These are phyloP conservation scores for Citrullus mucosospermus DNA, from an alignment of 306 rosid genomes.

Conservation along the genomic window DNA sequence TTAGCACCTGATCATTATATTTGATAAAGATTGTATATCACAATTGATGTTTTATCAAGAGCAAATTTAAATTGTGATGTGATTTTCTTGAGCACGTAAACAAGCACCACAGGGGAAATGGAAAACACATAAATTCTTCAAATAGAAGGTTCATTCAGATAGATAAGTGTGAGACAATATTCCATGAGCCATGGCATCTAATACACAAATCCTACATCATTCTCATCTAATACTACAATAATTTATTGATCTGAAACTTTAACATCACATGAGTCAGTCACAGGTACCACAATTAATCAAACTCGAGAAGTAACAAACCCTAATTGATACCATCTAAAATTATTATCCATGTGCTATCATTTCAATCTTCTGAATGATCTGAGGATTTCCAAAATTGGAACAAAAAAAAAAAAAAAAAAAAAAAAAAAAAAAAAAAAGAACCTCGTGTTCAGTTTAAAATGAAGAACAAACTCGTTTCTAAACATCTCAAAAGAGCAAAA, in stretches of 20 bases:
- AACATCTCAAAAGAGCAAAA: not conserved
- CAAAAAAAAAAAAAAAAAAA: not conserved
- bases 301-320: not conserved
- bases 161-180: not conserved
- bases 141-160: not conserved
- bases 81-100: not conserved
- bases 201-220: no score
- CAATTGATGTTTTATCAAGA: not conserved
- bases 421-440: not conserved
- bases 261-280: not conserved
- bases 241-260: not conserved
- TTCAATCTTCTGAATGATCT: not conserved
- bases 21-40: not conserved
- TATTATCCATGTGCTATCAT: not conserved
- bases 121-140: not conserved
- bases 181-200: not conserved
- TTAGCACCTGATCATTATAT: conserved; percentile 44
- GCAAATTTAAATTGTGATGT: no score
- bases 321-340: not conserved
- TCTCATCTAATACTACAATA: not conserved
- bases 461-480: not conserved
- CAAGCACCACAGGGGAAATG: not conserved
- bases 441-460: not conserved
- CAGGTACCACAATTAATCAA: not conserved
- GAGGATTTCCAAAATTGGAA: not conserved